Conservation (phyloP, 441 rosid genomes). For the Pelargonium hybrid region DNA sequence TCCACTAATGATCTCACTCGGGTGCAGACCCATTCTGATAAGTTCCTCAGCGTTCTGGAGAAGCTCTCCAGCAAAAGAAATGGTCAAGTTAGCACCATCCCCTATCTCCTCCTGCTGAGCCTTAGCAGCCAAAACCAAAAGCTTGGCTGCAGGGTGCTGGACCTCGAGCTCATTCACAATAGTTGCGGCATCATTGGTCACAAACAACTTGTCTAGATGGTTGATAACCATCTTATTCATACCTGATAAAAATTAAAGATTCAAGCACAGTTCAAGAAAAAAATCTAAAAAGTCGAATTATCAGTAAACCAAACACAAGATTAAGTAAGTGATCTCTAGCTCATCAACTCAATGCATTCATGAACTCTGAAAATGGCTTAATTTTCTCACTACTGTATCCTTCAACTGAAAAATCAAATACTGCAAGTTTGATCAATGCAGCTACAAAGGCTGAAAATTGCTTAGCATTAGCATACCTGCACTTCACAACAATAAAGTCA, state of each 20-base stretch:
- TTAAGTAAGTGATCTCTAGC: background rate
- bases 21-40: conserved; percentile 87
- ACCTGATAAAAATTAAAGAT: conserved; percentile 31
- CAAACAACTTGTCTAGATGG: conserved; percentile 83
- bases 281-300: background rate
- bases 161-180: conserved; percentile 93
- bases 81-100: conserved; percentile 84
- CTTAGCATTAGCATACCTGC: too few species aligned
- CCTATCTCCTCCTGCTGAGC: conserved; percentile 99
- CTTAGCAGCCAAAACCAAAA: conserved; percentile 78
- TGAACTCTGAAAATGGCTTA: background rate
- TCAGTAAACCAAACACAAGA: background rate
- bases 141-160: conserved; percentile 95
- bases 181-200: conserved; percentile 90
- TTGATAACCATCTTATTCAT: conserved; percentile 99
- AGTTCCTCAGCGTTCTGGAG: conserved; percentile 94
- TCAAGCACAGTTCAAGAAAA: background rate
- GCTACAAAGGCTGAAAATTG: too few species aligned
- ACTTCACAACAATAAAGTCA: too few species aligned
- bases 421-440: too few species aligned
- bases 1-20: conserved; percentile 94
- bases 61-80: conserved; percentile 92
- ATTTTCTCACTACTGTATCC: background rate
- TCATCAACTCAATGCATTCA: background rate
- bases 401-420: too few species aligned